Evolutionary conservation across 306 rosid species (phyloP).

Genomic region (Acacia melanoxylon): DNA sequence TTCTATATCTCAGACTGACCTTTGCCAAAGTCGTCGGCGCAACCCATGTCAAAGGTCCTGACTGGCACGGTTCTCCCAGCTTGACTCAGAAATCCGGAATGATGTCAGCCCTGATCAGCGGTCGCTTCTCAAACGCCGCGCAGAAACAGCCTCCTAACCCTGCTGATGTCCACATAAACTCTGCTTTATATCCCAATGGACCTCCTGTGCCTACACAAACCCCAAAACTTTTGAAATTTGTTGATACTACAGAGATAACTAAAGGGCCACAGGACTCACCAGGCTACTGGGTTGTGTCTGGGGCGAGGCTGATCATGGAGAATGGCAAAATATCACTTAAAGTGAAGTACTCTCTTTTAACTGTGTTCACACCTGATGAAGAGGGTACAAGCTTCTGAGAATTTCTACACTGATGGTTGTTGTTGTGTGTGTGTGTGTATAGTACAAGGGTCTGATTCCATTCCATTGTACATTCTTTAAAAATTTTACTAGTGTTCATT

Average conservation of each 20-base stretch:
- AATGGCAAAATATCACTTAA: slow-evolving; percentile 76
- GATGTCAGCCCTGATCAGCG: slow-evolving; percentile 73
- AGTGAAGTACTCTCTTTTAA: slow-evolving; percentile 79
- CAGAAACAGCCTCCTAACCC: slow-evolving; percentile 70
- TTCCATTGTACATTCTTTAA: slow-evolving; percentile 42
- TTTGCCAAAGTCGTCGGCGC: slow-evolving; percentile 58
- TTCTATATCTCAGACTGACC: slow-evolving; percentile 63
- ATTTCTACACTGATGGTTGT: slow-evolving; percentile 24
- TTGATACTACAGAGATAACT: slow-evolving; percentile 93
- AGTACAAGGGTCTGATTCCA: slow-evolving; percentile 30
- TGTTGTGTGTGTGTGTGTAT: slow-evolving; percentile 45
- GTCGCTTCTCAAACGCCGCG: slow-evolving; percentile 65
- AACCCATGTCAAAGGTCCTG: slow-evolving; percentile 35
- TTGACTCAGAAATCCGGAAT: slow-evolving; percentile 79
- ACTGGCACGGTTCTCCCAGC: slow-evolving; percentile 79
- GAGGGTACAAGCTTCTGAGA: slow-evolving; percentile 40
- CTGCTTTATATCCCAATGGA: slow-evolving; percentile 84
- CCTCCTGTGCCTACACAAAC: slow-evolving; percentile 77
- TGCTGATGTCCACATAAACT: slow-evolving; percentile 66
- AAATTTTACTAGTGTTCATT: slow-evolving; percentile 16
- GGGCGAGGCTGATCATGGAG: slow-evolving; percentile 74
- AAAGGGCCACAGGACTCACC: slow-evolving; percentile 89
- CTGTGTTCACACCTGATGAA: slow-evolving; percentile 66
- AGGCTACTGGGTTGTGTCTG: slow-evolving; percentile 92
- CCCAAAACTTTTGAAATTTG: slow-evolving; percentile 73